Evolutionary conservation across 1,284 basidiomycete species (phyloP), one percentile per base, ranked within the genome.

Genomic region (Fistulinella cinereoalba): DNA sequence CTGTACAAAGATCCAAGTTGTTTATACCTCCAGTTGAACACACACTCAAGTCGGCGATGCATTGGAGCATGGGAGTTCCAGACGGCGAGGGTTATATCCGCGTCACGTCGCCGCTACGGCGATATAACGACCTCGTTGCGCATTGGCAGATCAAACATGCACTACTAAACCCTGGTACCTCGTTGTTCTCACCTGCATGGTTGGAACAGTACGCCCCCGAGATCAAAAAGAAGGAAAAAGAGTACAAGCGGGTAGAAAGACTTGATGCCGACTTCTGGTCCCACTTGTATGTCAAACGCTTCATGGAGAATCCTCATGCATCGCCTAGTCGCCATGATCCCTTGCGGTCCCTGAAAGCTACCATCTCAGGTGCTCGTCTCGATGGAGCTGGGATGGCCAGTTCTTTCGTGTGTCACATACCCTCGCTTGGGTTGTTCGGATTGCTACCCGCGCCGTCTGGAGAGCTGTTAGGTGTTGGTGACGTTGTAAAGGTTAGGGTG

Each of bases 101-200:
- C n/a, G 83, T 81, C 4, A 98, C 97, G 1, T 91, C 86, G 3
- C 97, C 97, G 0, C 71, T 99, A 40, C 78, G 97, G 36, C 80
- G 97, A 19, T 97, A 85, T 66, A 68, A 74, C 33, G 97, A 99
- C 68, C 68, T 98, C 56, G 63, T 97, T 6, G 71, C 74, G 9
- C 97, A 99, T 70, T 99, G 94, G 92, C 95, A 98, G 67, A 81
- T 99, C 67, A 96, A 97, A 64, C 73, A 83, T 40, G 79, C 79
- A 3, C 69, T 97, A n/a, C 64, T 83, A 8, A 70, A 71, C 8
- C 58, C 66, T 0, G 55, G 67, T 11, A 61, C 65, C 0, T 46
- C 57, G 13, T 60, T 73, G 6, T 84, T 82, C 58, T 62, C 65
- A 13, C 49, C 56, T 9, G 64, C 70, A 8, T 75, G 73, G 62